phyloP scores from a whole-genome alignment of 176 grass and related monocot species.

The Calamus simplicifolius region DNA sequence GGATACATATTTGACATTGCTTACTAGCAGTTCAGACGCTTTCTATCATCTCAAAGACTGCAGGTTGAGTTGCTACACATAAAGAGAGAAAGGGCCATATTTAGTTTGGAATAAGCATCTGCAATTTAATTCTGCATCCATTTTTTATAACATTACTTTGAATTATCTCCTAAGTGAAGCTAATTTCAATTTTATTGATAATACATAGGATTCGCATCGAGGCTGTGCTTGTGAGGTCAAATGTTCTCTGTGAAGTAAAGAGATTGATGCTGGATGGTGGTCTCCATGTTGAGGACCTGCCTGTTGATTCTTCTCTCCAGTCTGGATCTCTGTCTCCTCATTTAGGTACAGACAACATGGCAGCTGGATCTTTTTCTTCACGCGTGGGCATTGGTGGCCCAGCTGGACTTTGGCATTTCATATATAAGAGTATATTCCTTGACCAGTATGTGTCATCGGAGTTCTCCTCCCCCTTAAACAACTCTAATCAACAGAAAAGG shows the following conservation, averaged over 20 bases:
- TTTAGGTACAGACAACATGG: slow-evolving; percentile 20
- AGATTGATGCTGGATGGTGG: slow-evolving; percentile 60
- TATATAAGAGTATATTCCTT: slow-evolving; percentile 86
- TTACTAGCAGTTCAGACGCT: slow-evolving; percentile 73
- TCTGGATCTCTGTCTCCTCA: slow-evolving; percentile 14
- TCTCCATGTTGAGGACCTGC: slow-evolving; percentile 66
- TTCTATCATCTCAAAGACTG: slow-evolving; percentile 97
- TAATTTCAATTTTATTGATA: slow-evolving; percentile 7
- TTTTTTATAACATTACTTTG: too few species aligned
- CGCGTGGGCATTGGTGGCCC: slow-evolving; percentile 50
- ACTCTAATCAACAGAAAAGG: slow-evolving; percentile 80
- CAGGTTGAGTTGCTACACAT: slow-evolving; percentile 44
- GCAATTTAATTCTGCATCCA: too few species aligned
- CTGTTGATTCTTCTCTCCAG: slow-evolving; percentile 31
- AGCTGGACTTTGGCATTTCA: slow-evolving; percentile 95
- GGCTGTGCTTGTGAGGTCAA: slow-evolving; percentile 78
- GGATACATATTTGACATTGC: slow-evolving; percentile 70
- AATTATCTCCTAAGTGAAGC: neutral
- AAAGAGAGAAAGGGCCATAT: too few species aligned
- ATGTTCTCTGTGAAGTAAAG: slow-evolving; percentile 74
- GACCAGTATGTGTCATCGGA: slow-evolving; percentile 91
- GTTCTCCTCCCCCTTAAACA: slow-evolving; percentile 54
- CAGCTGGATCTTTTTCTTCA: slow-evolving; percentile 35
- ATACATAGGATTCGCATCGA: slow-evolving; percentile 54
- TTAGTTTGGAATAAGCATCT: too few species aligned